phyloP scores from a whole-genome alignment of 164 flowering plant species.

The Hamamelis virginiana region DNA sequence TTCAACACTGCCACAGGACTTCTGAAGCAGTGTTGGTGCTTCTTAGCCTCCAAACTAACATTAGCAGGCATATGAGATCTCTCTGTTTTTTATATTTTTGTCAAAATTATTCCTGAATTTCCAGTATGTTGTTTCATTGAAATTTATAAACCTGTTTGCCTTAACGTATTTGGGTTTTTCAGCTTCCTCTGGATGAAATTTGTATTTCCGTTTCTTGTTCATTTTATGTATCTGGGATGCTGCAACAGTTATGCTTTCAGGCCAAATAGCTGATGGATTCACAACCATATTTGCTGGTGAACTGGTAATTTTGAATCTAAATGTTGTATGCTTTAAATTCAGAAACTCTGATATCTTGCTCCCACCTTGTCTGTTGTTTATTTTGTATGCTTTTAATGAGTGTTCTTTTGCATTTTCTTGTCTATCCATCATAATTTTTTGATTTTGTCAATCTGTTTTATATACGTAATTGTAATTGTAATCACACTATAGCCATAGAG shows the following conservation, averaged over 20 bases:
- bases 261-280: constrained; percentile 89
- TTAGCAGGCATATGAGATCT: too few relatives aligned
- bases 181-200: neutral
- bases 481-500: too few relatives aligned
- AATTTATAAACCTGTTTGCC: neutral
- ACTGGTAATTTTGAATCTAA: constrained; percentile 50
- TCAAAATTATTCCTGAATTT: too few relatives aligned
- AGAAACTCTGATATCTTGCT: neutral
- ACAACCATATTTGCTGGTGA: constrained; percentile 80
- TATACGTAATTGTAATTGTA: too few relatives aligned
- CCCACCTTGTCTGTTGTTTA: neutral
- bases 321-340: neutral
- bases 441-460: neutral
- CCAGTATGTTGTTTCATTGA: too few relatives aligned
- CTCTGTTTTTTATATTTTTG: too few relatives aligned
- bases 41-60: too few relatives aligned
- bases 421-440: neutral
- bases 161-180: neutral
- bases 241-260: constrained; percentile 86
- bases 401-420: neutral
- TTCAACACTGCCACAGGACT: too few relatives aligned
- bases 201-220: constrained; percentile 3
- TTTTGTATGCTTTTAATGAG: neutral
- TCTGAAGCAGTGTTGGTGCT: too few relatives aligned
- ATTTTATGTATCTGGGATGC: constrained; percentile 52